A percentile compares a stretch with the other conserved stretches of the same genome.
Conservation (phyloP, 2,329 filamentous ascomycete species). For the Epichloe coenophiala region DNA sequence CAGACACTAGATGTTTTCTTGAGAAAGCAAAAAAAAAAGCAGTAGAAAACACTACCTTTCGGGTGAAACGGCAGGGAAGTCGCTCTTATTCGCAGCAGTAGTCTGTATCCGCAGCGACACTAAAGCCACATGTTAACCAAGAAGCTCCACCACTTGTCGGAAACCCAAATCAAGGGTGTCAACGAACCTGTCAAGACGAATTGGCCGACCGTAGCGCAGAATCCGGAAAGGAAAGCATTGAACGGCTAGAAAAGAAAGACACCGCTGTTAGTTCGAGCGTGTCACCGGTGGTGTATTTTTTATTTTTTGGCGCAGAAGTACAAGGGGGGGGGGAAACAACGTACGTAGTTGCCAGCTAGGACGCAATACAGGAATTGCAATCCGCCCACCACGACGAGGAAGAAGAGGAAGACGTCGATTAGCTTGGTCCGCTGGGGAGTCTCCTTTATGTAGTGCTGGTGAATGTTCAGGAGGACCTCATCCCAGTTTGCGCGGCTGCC, state of each 20-base stretch:
- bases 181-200: constrained; percentile 81
- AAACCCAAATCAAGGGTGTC: neutral
- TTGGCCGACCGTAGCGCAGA: constrained; percentile 87
- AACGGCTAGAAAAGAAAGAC: constrained; percentile 53
- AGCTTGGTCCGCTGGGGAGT: constrained; percentile 89
- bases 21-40: too few species aligned
- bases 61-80: constrained; percentile 64
- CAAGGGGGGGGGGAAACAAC: constrained; percentile 22
- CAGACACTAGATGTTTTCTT: neutral
- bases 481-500: constrained; percentile 26
- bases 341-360: constrained; percentile 83
- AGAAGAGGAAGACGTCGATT: constrained; percentile 80
- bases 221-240: constrained; percentile 95
- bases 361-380: constrained; percentile 91
- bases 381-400: constrained; percentile 72
- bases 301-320: too few species aligned
- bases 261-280: constrained; percentile 8
- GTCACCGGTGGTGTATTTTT: neutral
- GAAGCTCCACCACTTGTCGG: neutral
- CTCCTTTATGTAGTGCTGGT: constrained; percentile 62
- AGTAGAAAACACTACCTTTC: constrained; percentile 46
- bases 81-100: constrained; percentile 63
- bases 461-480: constrained; percentile 56
- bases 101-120: constrained; percentile 77
- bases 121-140: constrained; percentile 21